These are phyloP conservation scores for Nicotiana tabacum DNA, from an alignment of 257 asterid species.

Conservation along the genomic window DNA sequence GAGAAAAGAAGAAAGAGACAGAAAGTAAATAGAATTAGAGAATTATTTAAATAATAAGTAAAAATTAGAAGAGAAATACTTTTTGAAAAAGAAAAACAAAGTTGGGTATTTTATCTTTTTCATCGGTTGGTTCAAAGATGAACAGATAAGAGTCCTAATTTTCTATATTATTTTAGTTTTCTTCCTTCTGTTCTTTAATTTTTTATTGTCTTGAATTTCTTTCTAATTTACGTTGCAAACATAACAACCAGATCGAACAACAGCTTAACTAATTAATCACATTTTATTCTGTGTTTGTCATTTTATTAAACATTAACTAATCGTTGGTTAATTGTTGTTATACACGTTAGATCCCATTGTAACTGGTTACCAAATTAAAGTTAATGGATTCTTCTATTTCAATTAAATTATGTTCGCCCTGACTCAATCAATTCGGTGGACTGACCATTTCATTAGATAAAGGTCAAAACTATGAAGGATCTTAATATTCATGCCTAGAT, in stretches of 20 bases:
- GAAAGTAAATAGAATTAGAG: constrained; percentile 12
- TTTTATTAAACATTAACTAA: neutral
- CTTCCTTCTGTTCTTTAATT: neutral
- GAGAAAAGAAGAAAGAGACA: constrained; percentile 18
- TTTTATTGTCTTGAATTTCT: neutral
- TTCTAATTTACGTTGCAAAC: neutral
- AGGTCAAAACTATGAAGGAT: neutral
- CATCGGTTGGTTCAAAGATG: constrained; percentile 12
- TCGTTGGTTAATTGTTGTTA: neutral
- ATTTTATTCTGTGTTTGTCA: neutral
- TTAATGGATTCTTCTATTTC: neutral
- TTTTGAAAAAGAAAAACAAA: neutral
- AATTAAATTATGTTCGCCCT: neutral
- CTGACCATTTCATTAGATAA: neutral
- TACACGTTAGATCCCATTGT: neutral
- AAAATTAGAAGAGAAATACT: neutral
- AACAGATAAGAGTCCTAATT: neutral
- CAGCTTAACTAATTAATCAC: constrained; percentile 6
- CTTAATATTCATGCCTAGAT: neutral
- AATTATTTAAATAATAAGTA: neutral
- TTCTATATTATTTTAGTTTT: neutral
- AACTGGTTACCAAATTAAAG: neutral
- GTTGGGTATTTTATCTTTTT: constrained; percentile 11
- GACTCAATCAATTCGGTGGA: constrained; percentile 1
- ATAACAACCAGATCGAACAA: constrained; percentile 1